Conservation (phyloP, 352 stramenopile genomes). For the Globisporangium irregulare region DNA sequence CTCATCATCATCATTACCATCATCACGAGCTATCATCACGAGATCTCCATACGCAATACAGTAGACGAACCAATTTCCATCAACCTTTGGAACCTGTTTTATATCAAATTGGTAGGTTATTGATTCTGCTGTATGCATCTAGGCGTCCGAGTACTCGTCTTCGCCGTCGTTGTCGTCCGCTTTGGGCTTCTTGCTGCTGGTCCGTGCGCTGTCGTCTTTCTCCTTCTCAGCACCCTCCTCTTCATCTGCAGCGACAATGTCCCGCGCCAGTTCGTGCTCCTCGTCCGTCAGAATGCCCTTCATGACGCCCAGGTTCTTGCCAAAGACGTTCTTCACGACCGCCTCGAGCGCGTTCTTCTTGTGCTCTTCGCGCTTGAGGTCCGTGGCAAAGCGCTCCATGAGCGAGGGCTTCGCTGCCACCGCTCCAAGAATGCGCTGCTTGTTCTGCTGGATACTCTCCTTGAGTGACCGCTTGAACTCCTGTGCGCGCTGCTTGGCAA, state of each 20-base stretch:
- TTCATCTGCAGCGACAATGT: slow-evolving; percentile 41
- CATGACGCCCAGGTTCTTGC: slow-evolving; percentile 49
- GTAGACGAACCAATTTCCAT: slow-evolving; percentile 7
- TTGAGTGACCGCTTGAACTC: slow-evolving; percentile 58
- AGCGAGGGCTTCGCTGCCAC: slow-evolving; percentile 53
- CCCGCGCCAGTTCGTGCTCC: slow-evolving; percentile 55
- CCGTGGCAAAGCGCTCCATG: slow-evolving; percentile 74
- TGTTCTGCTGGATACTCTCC: slow-evolving; percentile 63
- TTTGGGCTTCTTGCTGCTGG: slow-evolving; percentile 1
- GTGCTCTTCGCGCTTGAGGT: slow-evolving; percentile 66
- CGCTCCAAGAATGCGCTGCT: slow-evolving; percentile 45
- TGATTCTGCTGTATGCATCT: neutral
- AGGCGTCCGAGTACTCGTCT: slow-evolving; percentile 16
- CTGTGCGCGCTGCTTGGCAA: slow-evolving; percentile 53
- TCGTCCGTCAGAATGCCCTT: slow-evolving; percentile 68
- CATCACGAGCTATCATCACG: neutral
- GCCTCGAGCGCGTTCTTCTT: slow-evolving; percentile 63
- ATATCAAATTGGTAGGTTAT: neutral
- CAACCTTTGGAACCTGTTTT: neutral
- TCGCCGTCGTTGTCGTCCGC: slow-evolving; percentile 11
- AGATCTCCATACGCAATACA: slow-evolving; percentile 7
- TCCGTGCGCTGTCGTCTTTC: slow-evolving; percentile 3
- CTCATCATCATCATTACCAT: neutral
- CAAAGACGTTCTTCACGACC: slow-evolving; percentile 73
- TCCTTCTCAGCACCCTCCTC: slow-evolving; percentile 15